Conservation (phyloP, 2,329 filamentous ascomycete genomes). For the Nigrospora osmanthi region DNA sequence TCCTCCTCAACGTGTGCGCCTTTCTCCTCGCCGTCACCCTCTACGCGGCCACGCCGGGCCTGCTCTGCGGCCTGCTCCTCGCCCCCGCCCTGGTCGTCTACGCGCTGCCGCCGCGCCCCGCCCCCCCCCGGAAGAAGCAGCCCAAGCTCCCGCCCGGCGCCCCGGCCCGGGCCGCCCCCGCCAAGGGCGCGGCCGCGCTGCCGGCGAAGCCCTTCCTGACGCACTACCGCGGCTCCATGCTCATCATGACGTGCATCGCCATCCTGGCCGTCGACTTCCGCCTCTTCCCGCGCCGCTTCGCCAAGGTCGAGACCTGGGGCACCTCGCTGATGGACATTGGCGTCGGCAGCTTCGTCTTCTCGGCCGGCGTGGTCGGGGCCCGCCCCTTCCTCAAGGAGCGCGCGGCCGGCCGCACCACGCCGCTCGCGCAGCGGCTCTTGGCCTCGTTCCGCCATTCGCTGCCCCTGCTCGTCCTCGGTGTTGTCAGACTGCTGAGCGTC, state of each 20-base stretch:
- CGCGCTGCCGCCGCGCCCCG: conserved; percentile 36
- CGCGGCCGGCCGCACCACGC: conserved; percentile 37
- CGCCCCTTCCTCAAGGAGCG: conserved; percentile 68
- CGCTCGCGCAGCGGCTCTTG: conserved; percentile 51
- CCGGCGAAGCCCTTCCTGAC: conserved; percentile 90
- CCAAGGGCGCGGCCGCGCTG: conserved; percentile 35
- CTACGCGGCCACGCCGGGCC: conserved; percentile 66
- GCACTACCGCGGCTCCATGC: conserved; percentile 83
- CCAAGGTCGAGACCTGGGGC: conserved; percentile 98
- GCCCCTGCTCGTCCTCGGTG: conserved; percentile 71
- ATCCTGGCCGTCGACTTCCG: conserved; percentile 97
- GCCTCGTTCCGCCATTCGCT: conserved; percentile 71
- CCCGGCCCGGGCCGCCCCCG: background rate
- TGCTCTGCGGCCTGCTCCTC: conserved; percentile 68
- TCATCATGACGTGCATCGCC: conserved; percentile 80
- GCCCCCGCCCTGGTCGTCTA: conserved; percentile 62
- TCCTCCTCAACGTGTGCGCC: conserved; percentile 75
- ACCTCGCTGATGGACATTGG: conserved; percentile 98
- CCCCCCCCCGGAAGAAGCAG: conserved; percentile 37
- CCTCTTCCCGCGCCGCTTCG: conserved; percentile 88
- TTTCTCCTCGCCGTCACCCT: conserved; percentile 81
- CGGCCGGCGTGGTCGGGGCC: conserved; percentile 83
- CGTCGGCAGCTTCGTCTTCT: conserved; percentile 96
- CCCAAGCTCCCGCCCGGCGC: conserved; percentile 36
- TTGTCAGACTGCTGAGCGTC: conserved; percentile 77